These are phyloP conservation scores for Leonotis leonurus DNA, from an alignment of 257 asterid genomes.

Conservation along the genomic window DNA sequence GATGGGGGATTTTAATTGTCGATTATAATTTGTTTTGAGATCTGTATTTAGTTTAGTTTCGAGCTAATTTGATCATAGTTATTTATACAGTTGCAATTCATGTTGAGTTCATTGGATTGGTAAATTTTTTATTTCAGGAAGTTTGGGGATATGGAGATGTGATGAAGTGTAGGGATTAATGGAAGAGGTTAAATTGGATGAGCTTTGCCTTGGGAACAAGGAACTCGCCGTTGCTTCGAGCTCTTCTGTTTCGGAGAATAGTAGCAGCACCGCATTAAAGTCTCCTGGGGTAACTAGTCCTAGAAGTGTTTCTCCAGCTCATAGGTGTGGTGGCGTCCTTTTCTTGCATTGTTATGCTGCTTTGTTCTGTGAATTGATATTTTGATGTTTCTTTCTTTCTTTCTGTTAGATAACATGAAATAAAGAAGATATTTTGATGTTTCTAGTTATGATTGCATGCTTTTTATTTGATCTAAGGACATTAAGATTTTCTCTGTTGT, in stretches of 20 bases:
- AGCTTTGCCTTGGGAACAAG: conserved; percentile 52
- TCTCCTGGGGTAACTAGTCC: conserved; percentile 78
- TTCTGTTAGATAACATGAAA: neutral
- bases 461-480: neutral
- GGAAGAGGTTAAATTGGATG: conserved; percentile 60
- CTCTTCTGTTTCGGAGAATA: conserved; percentile 85
- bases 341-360: neutral
- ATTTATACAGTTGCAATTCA: conserved; percentile 5
- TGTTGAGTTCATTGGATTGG: conserved; percentile 15
- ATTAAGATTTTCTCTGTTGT: neutral
- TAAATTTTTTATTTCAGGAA: conserved; percentile 22
- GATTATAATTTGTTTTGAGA: conserved; percentile 30
- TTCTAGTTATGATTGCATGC: neutral
- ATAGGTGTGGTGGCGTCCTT: conserved; percentile 40
- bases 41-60: conserved; percentile 38
- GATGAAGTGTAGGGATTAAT: conserved; percentile 39
- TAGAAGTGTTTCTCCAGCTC: conserved; percentile 56
- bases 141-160: conserved; percentile 28
- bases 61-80: conserved; percentile 11
- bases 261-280: conserved; percentile 50
- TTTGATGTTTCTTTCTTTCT: neutral
- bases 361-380: neutral
- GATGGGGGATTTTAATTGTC: conserved; percentile 23
- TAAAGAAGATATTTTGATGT: neutral
- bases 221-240: conserved; percentile 64